Evolutionary conservation across 1,284 basidiomycete species (phyloP), one percentile per base, ranked within the genome.

Genomic region (Takashimella koratensis): DNA sequence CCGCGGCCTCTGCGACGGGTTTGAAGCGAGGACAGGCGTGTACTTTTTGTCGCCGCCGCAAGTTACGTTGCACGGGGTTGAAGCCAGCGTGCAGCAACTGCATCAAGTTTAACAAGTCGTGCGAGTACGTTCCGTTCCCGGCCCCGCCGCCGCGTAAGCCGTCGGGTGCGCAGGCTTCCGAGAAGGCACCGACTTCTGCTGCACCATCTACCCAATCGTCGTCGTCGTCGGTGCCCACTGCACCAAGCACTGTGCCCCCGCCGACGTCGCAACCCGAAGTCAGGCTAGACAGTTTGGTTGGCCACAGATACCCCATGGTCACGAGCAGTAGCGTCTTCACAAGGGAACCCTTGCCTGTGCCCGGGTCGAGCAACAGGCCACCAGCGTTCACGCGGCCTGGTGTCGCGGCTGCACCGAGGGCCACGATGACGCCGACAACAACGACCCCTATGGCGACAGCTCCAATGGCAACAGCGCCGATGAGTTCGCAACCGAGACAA

Each of bases 41-140:
- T 48, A 65, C 62, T 4, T 73, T 73, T 52, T 73, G 71, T 53
- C 56, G 71, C 2, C 54, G 64, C n/a, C 53, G 71, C 13, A 73
- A 73, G 51, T 58, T 73, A 19, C 58, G 65, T 13, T 73, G 71
- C 44, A 66, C 67, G 8, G 71, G 65, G 0, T 66, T 66, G 27
- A 49, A 63, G 23, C 71, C 71, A 8, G 40, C 47, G 4, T 73
- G 71, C 54, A 56, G 62, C 4, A 71, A 66, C 48, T 73, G 71
- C 44, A 46, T 65, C 8, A 70, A 70, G 47, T 69, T 66, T 51
- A 66, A 64, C 42, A 67, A 70, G 50, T 51, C 50, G 16, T 73
- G 70, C 59, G 70, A 69, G 51, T 73, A 73, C 45, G 56, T 51
- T 1, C 53, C 59, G 36, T 40, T n/a, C 43, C 49, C 8, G 45